Evolutionary conservation across 805 yeast species (phyloP).

Genomic region (Jamesozyma hellenica): DNA sequence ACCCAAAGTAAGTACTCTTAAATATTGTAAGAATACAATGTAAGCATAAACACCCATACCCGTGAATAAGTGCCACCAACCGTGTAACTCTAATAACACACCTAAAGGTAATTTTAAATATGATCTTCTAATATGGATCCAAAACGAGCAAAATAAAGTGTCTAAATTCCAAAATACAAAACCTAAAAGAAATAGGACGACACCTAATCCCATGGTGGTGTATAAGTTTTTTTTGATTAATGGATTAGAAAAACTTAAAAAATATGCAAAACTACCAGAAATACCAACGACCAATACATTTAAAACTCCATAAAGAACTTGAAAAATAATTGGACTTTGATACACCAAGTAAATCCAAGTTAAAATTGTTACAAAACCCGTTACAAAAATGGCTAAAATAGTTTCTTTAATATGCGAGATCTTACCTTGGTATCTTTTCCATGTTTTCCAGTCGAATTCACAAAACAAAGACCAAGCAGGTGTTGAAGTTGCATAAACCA

Average conservation of each 20-base stretch:
- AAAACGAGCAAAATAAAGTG: constrained; percentile 59
- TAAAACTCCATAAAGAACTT: constrained; percentile 68
- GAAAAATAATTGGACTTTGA: constrained; percentile 83
- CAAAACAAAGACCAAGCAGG: constrained; percentile 81
- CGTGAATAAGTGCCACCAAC: constrained; percentile 93
- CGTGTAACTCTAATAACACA: constrained; percentile 79
- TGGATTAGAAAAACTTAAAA: constrained; percentile 27
- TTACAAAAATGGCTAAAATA: constrained; percentile 39
- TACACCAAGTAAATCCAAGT: constrained; percentile 64
- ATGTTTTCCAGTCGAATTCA: constrained; percentile 34
- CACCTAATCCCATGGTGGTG: constrained; percentile 48
- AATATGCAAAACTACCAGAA: constrained; percentile 41
- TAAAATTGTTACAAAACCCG: constrained; percentile 46
- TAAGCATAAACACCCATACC: constrained; percentile 84
- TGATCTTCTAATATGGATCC: constrained; percentile 48
- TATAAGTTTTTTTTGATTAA: constrained; percentile 40
- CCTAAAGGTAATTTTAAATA: constrained; percentile 75
- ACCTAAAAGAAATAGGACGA: constrained; percentile 57
- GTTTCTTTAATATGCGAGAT: constrained; percentile 11
- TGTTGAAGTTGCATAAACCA: constrained; percentile 95
- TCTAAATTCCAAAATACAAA: constrained; percentile 85
- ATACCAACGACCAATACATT: constrained; percentile 63
- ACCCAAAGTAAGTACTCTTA: constrained; percentile 56
- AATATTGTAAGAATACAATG: constrained; percentile 65
- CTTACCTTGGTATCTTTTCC: constrained; percentile 7